Base-by-base conservation (phyloP, 352 stramenopile genomes). In the Globisporangium takayamanum region DNA sequence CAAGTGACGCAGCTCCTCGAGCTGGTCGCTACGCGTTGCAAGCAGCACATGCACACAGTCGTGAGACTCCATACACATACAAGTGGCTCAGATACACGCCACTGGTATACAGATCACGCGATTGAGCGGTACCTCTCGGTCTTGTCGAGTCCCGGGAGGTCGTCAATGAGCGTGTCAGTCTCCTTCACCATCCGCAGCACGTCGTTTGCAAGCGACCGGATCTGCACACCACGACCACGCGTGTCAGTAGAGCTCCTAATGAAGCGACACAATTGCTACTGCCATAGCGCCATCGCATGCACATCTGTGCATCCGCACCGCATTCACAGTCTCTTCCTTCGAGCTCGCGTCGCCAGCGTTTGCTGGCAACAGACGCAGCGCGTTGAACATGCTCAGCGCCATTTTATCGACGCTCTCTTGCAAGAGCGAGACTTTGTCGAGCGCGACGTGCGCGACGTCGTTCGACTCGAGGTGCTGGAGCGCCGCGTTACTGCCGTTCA, bases 381-480 rank as follows among this genome's bases (percentile, higher is more conserved):
- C 84, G 63, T 94, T 92, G 69, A 94, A 94, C 84, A 94, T 94
- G 49, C 80, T 88, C 33, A 94, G 70, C 67, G 84, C 74, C 83
- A 88, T 91, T 59, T 88, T 83, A 62, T 94, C 84, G 49, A 94
- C 78, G 66, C 84, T 92, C 52, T 89, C 78, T 71, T 94, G 84
- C 54, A 94, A 74, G 62, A 87, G 57, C 60, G 84, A 84, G 25
- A 94, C 84, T 57, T 92, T 94, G 62, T 94, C 84, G 36, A 88
- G 52, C 55, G 67, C 59, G 3, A 80, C 39, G 33, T 58, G 50
- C 4, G 41, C 37, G 11, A 46, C 36, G 20, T 67, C 66, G 5
- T 50, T 59, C 16, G 59, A 52, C 45, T 84, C 66, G 20, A 28
- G 16, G 6, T 39, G 33, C 33, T 39, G 33, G 14, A 46, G 41